Conservation (phyloP, 2,329 filamentous ascomycete genomes). For the Orbilia ellipsospora region DNA sequence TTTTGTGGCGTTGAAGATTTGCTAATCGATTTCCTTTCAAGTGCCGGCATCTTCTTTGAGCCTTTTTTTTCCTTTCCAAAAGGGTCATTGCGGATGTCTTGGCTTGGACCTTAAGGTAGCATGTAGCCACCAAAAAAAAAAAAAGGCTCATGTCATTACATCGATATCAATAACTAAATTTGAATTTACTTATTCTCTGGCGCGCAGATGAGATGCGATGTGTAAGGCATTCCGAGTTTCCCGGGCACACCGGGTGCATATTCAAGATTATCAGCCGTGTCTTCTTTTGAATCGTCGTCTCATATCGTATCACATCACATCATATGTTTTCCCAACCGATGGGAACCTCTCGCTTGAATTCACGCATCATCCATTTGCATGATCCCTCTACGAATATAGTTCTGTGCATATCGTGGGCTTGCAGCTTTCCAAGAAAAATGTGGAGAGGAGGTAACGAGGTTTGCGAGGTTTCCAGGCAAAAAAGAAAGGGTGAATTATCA, state of each 20-base stretch:
- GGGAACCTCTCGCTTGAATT: neutral
- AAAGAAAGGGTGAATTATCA: neutral
- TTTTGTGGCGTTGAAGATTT: neutral
- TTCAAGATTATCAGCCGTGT: slow-evolving; percentile 10
- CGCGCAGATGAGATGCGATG: neutral
- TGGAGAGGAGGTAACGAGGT: neutral
- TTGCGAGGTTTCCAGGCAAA: neutral
- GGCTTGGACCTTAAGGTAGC: neutral
- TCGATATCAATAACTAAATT: neutral
- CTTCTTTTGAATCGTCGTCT: slow-evolving; percentile 3
- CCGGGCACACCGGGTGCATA: neutral
- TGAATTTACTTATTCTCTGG: no score
- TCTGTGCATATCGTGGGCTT: slow-evolving; percentile 4
- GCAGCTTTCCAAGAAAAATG: slow-evolving; percentile 14
- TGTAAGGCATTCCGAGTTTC: slow-evolving; percentile 23
- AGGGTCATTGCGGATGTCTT: slow-evolving; percentile 16
- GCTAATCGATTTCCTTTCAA: slow-evolving; percentile 11
- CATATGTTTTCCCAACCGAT: neutral
- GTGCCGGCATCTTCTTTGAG: slow-evolving; percentile 10
- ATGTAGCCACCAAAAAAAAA: neutral
- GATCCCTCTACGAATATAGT: no score
- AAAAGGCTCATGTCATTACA: slow-evolving; percentile 6
- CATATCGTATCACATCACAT: neutral
- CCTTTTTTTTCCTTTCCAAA: neutral
- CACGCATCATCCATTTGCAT: no score